These are phyloP conservation scores for Kwoniella sp. DNA, from an alignment of 768 basidiomycete genomes.

Conservation along the genomic window DNA sequence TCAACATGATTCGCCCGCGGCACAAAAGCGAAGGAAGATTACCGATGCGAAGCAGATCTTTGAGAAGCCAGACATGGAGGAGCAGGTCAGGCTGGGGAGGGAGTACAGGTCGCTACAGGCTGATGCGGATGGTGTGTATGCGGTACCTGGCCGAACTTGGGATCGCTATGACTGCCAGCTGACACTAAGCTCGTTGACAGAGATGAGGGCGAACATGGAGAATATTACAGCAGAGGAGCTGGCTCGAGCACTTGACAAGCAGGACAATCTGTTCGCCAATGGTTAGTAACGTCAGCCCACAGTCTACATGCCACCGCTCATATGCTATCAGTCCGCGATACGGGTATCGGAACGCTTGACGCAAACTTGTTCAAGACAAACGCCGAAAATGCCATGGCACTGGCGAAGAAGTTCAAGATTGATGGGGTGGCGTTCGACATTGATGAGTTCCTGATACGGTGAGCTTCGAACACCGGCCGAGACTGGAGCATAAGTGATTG, in stretches of 20 bases:
- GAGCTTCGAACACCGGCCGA: too few species aligned
- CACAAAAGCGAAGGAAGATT: constrained; percentile 15
- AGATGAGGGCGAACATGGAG: constrained; percentile 24
- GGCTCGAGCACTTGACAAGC: constrained; percentile 3
- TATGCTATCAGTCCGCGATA: constrained; percentile 55
- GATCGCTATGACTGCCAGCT: too few species aligned
- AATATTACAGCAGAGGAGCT: constrained; percentile 23
- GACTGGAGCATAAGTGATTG: too few species aligned
- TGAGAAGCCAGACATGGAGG: constrained; percentile 14
- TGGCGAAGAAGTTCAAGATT: constrained; percentile 86
- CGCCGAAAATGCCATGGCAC: constrained; percentile 72
- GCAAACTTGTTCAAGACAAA: constrained; percentile 72
- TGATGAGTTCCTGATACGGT: constrained; percentile 69
- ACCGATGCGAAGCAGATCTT: constrained; percentile 27
- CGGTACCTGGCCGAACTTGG: too few species aligned
- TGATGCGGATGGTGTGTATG: constrained; percentile 32
- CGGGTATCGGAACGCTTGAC: constrained; percentile 85
- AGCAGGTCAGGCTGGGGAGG: constrained; percentile 21
- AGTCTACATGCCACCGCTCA: not conserved
- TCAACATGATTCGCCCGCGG: not conserved
- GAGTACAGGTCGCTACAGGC: constrained; percentile 28
- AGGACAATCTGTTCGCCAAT: constrained; percentile 18
- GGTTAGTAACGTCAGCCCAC: constrained; percentile 1
- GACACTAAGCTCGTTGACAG: constrained; percentile 1
- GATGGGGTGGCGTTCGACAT: constrained; percentile 84